phyloP scores from a whole-genome alignment of 2,329 filamentous ascomycete genomes.

The Diaporthe citri region DNA sequence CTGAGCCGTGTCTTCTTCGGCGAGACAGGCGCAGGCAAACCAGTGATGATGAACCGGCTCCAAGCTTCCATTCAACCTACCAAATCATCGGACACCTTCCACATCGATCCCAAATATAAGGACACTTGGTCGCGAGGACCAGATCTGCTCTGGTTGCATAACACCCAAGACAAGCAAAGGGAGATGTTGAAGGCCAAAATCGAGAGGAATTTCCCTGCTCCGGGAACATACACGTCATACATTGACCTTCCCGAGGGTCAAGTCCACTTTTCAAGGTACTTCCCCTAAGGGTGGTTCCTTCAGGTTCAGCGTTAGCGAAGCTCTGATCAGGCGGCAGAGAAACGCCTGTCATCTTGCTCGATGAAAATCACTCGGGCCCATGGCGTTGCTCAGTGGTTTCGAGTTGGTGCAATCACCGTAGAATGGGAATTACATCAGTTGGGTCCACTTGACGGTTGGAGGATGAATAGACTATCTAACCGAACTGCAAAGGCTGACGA shows the following conservation, averaged over 20 bases:
- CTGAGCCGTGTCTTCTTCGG: background rate
- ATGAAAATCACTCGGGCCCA: background rate
- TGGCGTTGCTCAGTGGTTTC: background rate
- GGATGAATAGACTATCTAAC: background rate
- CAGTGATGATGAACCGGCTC: background rate
- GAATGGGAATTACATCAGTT: background rate
- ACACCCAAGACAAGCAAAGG: background rate
- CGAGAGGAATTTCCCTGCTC: background rate
- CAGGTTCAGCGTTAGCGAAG: background rate
- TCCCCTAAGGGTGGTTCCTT: background rate
- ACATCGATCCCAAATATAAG: background rate
- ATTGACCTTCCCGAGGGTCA: background rate
- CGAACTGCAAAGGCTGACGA: background rate
- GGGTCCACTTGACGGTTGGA: background rate
- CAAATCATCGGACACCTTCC: background rate
- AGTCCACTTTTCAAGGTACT: background rate
- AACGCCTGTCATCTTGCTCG: no score
- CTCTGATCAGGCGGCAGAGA: background rate
- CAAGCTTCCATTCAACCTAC: background rate
- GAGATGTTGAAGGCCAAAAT: background rate
- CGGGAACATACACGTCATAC: background rate
- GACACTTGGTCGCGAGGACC: constrained; percentile 8
- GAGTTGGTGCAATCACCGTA: background rate
- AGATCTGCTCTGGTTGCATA: background rate
- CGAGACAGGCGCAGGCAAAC: background rate